Evolutionary conservation across 768 basidiomycete species (phyloP), one percentile per base, ranked within the genome.

Genomic region (Cystoderma amianthinum): DNA sequence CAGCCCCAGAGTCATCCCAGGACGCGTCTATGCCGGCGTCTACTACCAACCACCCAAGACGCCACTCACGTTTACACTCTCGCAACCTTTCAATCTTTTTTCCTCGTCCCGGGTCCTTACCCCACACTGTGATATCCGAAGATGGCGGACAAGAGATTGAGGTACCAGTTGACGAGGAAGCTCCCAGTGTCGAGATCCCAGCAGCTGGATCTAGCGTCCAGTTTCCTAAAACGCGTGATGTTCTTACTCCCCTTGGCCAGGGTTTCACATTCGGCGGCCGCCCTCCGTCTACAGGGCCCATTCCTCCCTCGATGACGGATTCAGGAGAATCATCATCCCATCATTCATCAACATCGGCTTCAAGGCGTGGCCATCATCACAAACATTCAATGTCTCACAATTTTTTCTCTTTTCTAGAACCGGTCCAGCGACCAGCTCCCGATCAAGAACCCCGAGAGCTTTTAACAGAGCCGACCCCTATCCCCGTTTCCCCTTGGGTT

Each of bases 321-420:
- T 43, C 56, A 6, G 42, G 43, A 6, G 44, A 46, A 5, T 44
- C 59, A 0, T 40, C 54, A 1, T n/a, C n/a, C n/a, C n/a, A n/a
- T n/a, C n/a, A n/a, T n/a, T 52, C 64, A 7, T 54, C 62, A 1
- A 9, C 18, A 16, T 51, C 66, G 0, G 49, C 71, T 2, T 64
- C 68, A 7, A 67, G 80, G 24, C 63, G 85, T 30, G 89, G 88
- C 0, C 89, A 91, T 53, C 85, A 96, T 61, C 93, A 95, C 54
- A 91, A 92, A 60, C 93, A 95, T 59, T 95, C 91, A 0, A 61
- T 93, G 9, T 95, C 92, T 1, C 92, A 96, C 58, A 91, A 89
- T 53, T 93, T 96, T 62, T 95, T 95, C 63, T 92, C 91, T 0
- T 96, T 96, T 56, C 81, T 97, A 32, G 91, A 94, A 50, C 91